Base-by-base conservation (phyloP, 371 early-diverging fungal genomes). In the Quaeritorhiza haematococci region DNA sequence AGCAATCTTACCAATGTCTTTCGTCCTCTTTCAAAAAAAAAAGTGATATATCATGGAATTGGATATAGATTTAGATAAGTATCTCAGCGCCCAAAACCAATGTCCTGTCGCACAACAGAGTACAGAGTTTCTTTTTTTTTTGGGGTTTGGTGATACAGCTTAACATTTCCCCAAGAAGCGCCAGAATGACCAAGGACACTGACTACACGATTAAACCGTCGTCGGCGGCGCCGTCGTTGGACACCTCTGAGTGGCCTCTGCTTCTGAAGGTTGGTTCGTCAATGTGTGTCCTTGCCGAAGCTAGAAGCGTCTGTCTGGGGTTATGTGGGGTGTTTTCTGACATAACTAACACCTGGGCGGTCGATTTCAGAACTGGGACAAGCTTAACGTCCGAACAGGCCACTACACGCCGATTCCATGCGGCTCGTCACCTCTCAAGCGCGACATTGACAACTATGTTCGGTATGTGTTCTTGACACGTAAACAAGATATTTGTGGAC, bases 361-460 rank as follows among this genome's bases (percentile, higher is more conserved):
- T 38, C n/a, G 38, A 38, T 13, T 10, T n/a, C 51, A 68, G 88
- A 94, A 98, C 84, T 93, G 91, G 71, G 99, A 99, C 80, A 92
- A 95, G 79, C 86, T 99, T 67, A 87, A 96, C 64, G 93, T 96
- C 62, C 89, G 98, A 71, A 94, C 98, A 44, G 90, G 89, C 52
- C 95, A 97, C 76, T 98, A 97, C 81, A 98, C 98, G 35, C 98
- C 99, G 55, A 91, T 96, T 64, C 93, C 96, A 26, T 84, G 80
- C 55, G 99, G 99, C 56, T 90, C 86, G 68, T 88, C 94, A 58
- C 99, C 99, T 32, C 78, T 93, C 67, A 93, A 92, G 76, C 91
- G 99, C 69, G 87, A 89, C 55, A 80, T 99, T 57, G 69, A 84
- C 35, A 90, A 93, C 59, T 98, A 97, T 67, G 78, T 97, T 68